These are phyloP conservation scores for Aphanomyces cochlioides DNA, from an alignment of 352 stramenopile genomes.

Conservation along the genomic window DNA sequence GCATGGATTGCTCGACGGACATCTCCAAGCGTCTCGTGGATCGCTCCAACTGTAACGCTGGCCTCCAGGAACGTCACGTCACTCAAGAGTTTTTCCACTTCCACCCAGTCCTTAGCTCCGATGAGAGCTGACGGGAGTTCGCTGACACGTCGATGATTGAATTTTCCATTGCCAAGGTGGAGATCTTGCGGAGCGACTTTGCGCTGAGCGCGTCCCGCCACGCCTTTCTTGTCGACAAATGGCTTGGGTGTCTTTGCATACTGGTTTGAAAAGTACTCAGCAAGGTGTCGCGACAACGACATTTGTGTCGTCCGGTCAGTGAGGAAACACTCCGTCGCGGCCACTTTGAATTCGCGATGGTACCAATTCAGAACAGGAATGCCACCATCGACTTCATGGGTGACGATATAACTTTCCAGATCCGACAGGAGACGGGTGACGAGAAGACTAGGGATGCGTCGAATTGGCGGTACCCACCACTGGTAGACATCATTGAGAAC, in stretches of 20 bases:
- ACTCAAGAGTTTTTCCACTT: background rate
- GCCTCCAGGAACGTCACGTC: constrained; percentile 8
- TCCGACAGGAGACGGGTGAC: constrained; percentile 8
- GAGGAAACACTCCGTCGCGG: background rate
- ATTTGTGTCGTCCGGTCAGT: background rate
- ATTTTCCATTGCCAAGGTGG: background rate
- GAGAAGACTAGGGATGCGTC: constrained; percentile 1
- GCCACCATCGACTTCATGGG: constrained; percentile 5
- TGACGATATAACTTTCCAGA: constrained; percentile 13
- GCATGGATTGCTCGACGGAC: constrained; percentile 8
- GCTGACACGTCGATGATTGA: constrained; percentile 1
- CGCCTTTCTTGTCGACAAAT: constrained; percentile 14
- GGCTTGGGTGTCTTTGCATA: background rate
- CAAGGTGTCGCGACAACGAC: background rate
- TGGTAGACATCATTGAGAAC: constrained; percentile 15
- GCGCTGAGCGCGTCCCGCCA: constrained; percentile 1
- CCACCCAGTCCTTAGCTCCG: background rate
- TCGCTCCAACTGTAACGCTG: background rate
- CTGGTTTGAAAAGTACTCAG: constrained; percentile 4
- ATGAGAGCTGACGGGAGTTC: constrained; percentile 12
- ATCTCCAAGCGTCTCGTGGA: background rate
- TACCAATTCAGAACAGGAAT: constrained; percentile 16
- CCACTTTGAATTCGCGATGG: constrained; percentile 21
- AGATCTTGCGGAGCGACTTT: constrained; percentile 12
- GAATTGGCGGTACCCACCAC: constrained; percentile 14